These are phyloP conservation scores for Xylariaceae sp. DNA, from an alignment of 2,329 filamentous ascomycete species.

Conservation along the genomic window DNA sequence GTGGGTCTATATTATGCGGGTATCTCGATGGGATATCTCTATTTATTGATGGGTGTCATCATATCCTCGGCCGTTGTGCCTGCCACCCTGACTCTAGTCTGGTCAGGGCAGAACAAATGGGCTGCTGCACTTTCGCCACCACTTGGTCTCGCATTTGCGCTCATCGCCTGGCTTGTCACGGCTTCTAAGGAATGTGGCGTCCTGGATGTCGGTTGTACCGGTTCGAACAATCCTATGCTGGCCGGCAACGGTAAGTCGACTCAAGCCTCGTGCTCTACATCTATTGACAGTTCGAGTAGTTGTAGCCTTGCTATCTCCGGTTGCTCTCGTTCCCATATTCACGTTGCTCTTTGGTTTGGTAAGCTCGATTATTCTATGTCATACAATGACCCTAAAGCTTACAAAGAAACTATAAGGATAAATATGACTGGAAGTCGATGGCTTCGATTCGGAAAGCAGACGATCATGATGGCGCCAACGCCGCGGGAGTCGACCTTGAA, in stretches of 20 bases:
- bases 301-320: slow-evolving; percentile 70
- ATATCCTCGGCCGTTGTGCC: slow-evolving; percentile 83
- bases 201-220: slow-evolving; percentile 70
- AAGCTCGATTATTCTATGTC: not conserved
- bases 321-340: slow-evolving; percentile 72
- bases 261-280: not conserved
- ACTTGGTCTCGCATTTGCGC: slow-evolving; percentile 62
- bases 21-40: slow-evolving; percentile 84
- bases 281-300: slow-evolving; percentile 38
- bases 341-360: slow-evolving; percentile 63
- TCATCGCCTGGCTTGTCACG: slow-evolving; percentile 76
- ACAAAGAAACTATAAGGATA: slow-evolving; percentile 37
- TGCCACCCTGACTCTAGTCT: slow-evolving; percentile 74
- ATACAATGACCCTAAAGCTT: not conserved
- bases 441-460: slow-evolving; percentile 72
- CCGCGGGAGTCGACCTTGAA: slow-evolving; percentile 63
- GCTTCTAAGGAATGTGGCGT: slow-evolving; percentile 64
- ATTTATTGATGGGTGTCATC: slow-evolving; percentile 87
- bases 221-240: slow-evolving; percentile 83
- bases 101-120: slow-evolving; percentile 74
- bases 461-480: slow-evolving; percentile 66
- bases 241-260: slow-evolving; percentile 60
- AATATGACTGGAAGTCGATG: slow-evolving; percentile 88
- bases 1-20: slow-evolving; percentile 71
- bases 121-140: slow-evolving; percentile 68